Conservation (phyloP, 805 yeast species). For the Lachancea meyersii region DNA sequence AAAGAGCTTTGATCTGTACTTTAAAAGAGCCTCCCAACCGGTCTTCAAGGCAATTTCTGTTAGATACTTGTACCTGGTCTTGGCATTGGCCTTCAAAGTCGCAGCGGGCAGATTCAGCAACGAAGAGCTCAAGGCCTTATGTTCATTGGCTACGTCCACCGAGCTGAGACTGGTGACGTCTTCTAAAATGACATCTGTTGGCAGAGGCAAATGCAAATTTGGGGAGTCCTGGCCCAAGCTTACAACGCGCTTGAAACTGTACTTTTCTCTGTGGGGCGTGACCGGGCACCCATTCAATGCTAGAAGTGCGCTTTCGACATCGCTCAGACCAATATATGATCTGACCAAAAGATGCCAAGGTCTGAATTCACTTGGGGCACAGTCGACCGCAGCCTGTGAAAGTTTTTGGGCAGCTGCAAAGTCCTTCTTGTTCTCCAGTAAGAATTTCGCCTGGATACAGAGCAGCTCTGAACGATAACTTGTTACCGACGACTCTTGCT, state of each 20-base stretch:
- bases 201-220: constrained; percentile 65
- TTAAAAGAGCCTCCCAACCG: constrained; percentile 67
- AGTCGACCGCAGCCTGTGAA: constrained; percentile 42
- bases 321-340: constrained; percentile 55
- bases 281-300: constrained; percentile 77
- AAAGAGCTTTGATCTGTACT: constrained; percentile 55
- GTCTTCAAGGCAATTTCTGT: constrained; percentile 59
- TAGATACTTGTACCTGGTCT: constrained; percentile 51
- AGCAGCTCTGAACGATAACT: constrained; percentile 27
- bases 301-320: constrained; percentile 64
- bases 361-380: constrained; percentile 68
- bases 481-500: constrained; percentile 11
- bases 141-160: constrained; percentile 58
- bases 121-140: constrained; percentile 55
- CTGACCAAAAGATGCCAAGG: constrained; percentile 67
- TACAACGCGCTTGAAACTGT: constrained; percentile 52
- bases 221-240: constrained; percentile 33
- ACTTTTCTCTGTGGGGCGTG: constrained; percentile 67
- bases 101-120: constrained; percentile 63
- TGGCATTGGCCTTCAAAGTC: constrained; percentile 53
- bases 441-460: constrained; percentile 27
- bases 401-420: constrained; percentile 22
- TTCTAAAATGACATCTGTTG: constrained; percentile 63
- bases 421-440: constrained; percentile 25
- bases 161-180: constrained; percentile 66